Evolutionary conservation across 2,329 filamentous ascomycete genomes (phyloP).

Genomic region (Cercospora berteroae): DNA sequence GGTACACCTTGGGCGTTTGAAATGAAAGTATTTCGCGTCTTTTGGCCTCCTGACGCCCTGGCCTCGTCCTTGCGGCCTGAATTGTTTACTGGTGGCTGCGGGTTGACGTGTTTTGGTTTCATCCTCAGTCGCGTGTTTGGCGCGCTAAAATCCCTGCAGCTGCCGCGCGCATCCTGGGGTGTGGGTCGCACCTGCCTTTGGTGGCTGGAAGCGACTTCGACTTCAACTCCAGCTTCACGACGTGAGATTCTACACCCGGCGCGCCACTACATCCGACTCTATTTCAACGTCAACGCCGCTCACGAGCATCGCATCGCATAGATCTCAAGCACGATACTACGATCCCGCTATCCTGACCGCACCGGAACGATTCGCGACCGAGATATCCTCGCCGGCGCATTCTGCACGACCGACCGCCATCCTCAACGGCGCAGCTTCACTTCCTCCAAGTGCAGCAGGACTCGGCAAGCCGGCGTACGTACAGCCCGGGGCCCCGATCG

Average conservation of each 20-base stretch:
- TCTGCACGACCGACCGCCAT: background rate
- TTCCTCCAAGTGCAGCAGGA: background rate
- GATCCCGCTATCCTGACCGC: background rate
- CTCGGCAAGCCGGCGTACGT: background rate
- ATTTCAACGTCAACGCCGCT: background rate
- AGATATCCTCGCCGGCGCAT: slow-evolving; percentile 10
- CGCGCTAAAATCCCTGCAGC: slow-evolving; percentile 1
- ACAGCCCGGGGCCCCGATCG: background rate
- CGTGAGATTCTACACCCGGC: background rate
- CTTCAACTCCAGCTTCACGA: slow-evolving; percentile 12
- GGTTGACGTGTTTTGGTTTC: slow-evolving; percentile 14
- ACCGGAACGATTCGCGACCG: background rate
- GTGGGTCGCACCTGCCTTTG: background rate
- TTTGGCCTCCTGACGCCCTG: slow-evolving; percentile 15
- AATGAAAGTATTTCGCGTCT: slow-evolving; percentile 22
- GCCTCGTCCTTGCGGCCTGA: slow-evolving; percentile 17
- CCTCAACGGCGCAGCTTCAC: background rate
- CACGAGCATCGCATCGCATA: slow-evolving; percentile 9
- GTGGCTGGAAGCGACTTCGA: background rate
- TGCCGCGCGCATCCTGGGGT: background rate
- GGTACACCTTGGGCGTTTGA: background rate
- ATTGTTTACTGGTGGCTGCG: background rate
- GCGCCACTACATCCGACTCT: slow-evolving; percentile 2
- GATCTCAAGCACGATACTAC: background rate
- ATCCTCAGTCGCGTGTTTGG: background rate